Base-by-base conservation (phyloP, 2,329 filamentous ascomycete species). In the Apiospora arundinis region DNA sequence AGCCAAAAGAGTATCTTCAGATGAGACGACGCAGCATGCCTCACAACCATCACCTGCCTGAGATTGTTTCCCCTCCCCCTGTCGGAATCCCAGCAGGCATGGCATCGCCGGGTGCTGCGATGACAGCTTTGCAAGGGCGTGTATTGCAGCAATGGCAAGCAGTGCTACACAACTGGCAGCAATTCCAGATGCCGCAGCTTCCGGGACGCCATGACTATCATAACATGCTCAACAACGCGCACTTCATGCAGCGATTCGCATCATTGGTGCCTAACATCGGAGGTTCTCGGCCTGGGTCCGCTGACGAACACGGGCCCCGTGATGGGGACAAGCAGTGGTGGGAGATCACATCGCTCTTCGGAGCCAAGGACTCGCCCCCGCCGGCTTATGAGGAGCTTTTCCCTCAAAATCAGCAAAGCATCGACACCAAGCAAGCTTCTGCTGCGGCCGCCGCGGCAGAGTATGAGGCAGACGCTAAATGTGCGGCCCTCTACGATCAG, bases 301-400 rank as follows among this genome's bases (percentile, higher is more conserved):
- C 85, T 6, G 82, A 78, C 21, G 81, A 82, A 42, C 78, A 82
- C 32, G 72, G 80, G 67, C 73, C 80, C 49, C 87, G 86, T 73
- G 83, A 85, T 69, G 79, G 84, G 70, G 87, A 90, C 69, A 85
- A 85, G 75, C 86, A 87, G 72, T 93, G 92, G 91, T 93, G 91
- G 89, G 91, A 92, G 77, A 82, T 92, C 40, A 87, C 92, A 63
- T 89, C 90, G 11, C 82, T 86, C 48, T 85, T 87, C 69, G 75
- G 77, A 40, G 83, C 82, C 25, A 83, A 82, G 49, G 81, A 88
- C 12, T 83, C 85, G 4, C 85, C 88, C 44, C 93, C 93, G 11
- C 93, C 93, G 12, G 89, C 93, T 0, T 96, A 96, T 74, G 91
- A 95, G 69, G 93, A 95, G 67, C 89, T 96, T 40, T 96, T 91